These are phyloP conservation scores for Arabidopsis suecica DNA, from an alignment of 345 rosid genomes.

Conservation along the genomic window DNA sequence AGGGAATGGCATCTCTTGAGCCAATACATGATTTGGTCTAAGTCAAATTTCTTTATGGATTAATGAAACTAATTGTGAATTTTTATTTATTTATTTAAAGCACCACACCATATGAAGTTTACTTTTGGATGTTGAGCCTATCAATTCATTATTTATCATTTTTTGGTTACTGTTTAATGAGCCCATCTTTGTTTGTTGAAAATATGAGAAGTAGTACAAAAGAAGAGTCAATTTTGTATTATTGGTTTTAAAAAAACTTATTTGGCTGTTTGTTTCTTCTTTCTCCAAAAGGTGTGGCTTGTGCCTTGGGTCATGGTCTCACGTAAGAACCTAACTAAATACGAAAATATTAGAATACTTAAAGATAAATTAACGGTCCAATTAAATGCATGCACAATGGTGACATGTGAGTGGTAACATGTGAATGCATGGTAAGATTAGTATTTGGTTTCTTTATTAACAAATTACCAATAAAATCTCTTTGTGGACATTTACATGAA, in stretches of 20 bases:
- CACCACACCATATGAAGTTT: slow-evolving; percentile 25
- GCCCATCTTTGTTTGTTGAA: slow-evolving; percentile 44
- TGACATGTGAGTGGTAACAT: slow-evolving; percentile 38
- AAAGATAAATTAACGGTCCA: slow-evolving; percentile 18
- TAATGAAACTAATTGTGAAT: slow-evolving; percentile 25
- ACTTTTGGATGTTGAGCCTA: slow-evolving; percentile 36
- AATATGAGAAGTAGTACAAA: slow-evolving; percentile 35
- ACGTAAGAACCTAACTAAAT: slow-evolving; percentile 41
- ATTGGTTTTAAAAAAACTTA: neutral
- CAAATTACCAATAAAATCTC: neutral
- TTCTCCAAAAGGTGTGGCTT: slow-evolving; percentile 37
- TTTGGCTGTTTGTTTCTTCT: slow-evolving; percentile 29
- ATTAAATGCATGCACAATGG: slow-evolving; percentile 20
- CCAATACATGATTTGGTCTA: slow-evolving; percentile 42
- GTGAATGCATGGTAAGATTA: slow-evolving; percentile 30
- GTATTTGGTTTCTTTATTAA: slow-evolving; percentile 21
- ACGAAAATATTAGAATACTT: slow-evolving; percentile 29
- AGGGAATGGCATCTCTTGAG: slow-evolving; percentile 43
- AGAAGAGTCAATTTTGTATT: slow-evolving; percentile 38
- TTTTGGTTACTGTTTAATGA: slow-evolving; percentile 32
- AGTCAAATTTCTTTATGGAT: slow-evolving; percentile 34
- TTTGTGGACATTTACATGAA: slow-evolving; percentile 5
- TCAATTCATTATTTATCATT: slow-evolving; percentile 29
- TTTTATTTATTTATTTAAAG: slow-evolving; percentile 7
- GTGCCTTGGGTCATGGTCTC: slow-evolving; percentile 44